These are phyloP conservation scores for Sporisorium scitamineum DNA, from an alignment of 1,284 basidiomycete species.

Conservation along the genomic window DNA sequence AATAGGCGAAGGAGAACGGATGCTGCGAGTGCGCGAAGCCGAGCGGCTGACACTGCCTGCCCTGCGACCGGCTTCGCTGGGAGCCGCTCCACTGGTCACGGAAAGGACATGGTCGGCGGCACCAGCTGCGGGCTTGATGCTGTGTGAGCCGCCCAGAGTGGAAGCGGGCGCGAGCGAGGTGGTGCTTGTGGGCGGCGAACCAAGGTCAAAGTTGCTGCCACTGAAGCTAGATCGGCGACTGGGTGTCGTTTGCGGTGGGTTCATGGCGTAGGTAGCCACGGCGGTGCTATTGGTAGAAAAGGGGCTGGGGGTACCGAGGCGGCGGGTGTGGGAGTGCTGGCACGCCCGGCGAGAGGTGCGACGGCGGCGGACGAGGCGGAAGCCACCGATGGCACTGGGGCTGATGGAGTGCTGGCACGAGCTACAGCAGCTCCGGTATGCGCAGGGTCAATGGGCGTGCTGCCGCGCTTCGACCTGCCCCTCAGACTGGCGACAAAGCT, in stretches of 20 bases:
- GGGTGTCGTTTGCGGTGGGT: constrained; percentile 62
- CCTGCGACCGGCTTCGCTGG: constrained; percentile 29
- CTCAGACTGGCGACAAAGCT: constrained; percentile 53
- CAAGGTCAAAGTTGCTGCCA: constrained; percentile 58
- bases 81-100: constrained; percentile 8
- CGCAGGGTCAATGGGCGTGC: constrained; percentile 55
- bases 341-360: constrained; percentile 26
- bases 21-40: constrained; percentile 54
- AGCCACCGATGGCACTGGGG: constrained; percentile 14
- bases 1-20: constrained; percentile 69
- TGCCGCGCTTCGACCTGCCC: constrained; percentile 55
- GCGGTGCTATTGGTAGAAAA: constrained; percentile 43
- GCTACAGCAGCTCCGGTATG: constrained; percentile 28
- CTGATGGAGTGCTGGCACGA: constrained; percentile 36
- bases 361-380: constrained; percentile 25
- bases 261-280: constrained; percentile 55
- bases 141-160: constrained; percentile 27
- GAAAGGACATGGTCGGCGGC: constrained; percentile 19
- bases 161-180: constrained; percentile 55
- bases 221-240: constrained; percentile 64
- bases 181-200: constrained; percentile 63
- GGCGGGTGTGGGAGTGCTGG: constrained; percentile 49
- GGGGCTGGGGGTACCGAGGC: constrained; percentile 55
- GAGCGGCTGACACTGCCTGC: constrained; percentile 51
- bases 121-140: constrained; percentile 13